Conservation (phyloP, 352 stramenopile genomes). For the Phytopythium sindhum region DNA sequence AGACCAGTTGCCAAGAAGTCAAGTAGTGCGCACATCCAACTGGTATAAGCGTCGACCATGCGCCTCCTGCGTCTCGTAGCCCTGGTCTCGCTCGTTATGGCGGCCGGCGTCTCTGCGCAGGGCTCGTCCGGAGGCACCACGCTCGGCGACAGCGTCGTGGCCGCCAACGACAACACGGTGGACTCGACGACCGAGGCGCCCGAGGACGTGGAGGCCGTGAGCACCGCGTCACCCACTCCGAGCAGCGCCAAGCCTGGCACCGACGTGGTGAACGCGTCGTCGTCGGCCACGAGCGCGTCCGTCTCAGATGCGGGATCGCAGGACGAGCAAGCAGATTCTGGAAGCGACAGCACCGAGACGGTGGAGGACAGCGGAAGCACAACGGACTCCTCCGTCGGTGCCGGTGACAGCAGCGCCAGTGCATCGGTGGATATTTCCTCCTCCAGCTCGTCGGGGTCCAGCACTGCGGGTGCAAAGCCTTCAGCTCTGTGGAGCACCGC, state of each 20-base stretch:
- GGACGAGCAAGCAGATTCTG: background rate
- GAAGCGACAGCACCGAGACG: background rate
- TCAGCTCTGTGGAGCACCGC: background rate
- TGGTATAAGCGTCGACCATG: background rate
- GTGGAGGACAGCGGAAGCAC: background rate
- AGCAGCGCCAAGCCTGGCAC: constrained; percentile 1
- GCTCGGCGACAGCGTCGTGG: constrained; percentile 34
- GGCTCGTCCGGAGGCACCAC: constrained; percentile 16
- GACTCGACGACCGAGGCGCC: constrained; percentile 15
- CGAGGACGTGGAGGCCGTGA: background rate
- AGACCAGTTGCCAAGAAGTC: background rate
- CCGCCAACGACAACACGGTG: constrained; percentile 26
- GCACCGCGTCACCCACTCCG: background rate
- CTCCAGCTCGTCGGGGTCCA: background rate
- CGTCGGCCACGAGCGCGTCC: background rate
- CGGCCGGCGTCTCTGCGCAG: constrained; percentile 1
- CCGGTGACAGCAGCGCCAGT: background rate
- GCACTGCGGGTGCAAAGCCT: background rate
- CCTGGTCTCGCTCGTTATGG: background rate
- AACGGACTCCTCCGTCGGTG: background rate
- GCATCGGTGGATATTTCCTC: background rate
- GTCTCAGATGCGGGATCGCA: background rate
- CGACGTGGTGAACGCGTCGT: background rate
- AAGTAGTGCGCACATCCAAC: background rate
- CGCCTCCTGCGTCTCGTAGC: background rate